Evolutionary conservation across 2,329 filamentous ascomycete species (phyloP), one percentile per base, ranked within the genome.

Genomic region (Hypoxylon sp.): DNA sequence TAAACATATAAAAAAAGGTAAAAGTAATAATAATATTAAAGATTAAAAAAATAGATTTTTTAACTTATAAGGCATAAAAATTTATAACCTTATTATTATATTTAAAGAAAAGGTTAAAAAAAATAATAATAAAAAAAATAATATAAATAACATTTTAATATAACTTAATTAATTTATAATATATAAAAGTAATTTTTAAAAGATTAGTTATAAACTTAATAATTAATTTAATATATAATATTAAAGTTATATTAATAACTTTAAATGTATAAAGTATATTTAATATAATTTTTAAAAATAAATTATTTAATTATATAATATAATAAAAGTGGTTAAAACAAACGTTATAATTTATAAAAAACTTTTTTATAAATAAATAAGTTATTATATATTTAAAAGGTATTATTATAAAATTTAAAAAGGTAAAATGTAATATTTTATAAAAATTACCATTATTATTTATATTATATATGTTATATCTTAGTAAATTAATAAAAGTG

Each of bases 11-110:
- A 42, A 59, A 59, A 59, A 42, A 50, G 10, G 19, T 22, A 13
- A 50, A 59, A 51, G 22, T 59, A 42, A 42, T 59, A 39, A 59
- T 59, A 51, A 39, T 59, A 59, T 59, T 59, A 37, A 59, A 59
- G 35, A 14, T 59, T 17, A 51, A 42, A 8, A 59, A 59, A 51
- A 59, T 59, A 26, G 31, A 59, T 51, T 59, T 59, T 31, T 17
- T 51, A 51, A 50, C 14, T 26, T 59, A 50, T 59, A 26, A 59
- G 17, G 6, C 42, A 19, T 59, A 50, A 39, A 29, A 46, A 39
- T 8, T 51, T 26, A 59, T 59, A 50, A 51, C 29, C 19, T 59
- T 59, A 50, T 59, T 59, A 50, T 59, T 51, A 39, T 59, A 42
- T 35, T 39, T 59, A 33, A 50, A 5, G 8, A 39, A 39, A 17